phyloP scores from a whole-genome alignment of 805 yeast genomes.

The Ascoidea rubescens region DNA sequence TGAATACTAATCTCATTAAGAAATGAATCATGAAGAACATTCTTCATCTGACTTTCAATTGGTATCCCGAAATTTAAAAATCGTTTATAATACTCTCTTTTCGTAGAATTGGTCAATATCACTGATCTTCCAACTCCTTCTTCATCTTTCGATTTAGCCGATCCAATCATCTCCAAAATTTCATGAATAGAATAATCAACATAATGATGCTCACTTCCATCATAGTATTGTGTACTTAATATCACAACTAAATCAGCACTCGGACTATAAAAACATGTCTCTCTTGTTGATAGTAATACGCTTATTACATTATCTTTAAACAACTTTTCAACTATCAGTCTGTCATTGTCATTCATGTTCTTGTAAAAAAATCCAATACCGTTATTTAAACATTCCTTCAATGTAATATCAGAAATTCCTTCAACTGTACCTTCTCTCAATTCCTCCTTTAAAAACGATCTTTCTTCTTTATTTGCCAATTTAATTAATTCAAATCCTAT shows the following conservation, averaged over 20 bases:
- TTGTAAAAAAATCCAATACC: conserved; percentile 58
- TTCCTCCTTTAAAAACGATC: conserved; percentile 27
- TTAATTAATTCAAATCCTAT: conserved; percentile 31
- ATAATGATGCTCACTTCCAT: conserved; percentile 60
- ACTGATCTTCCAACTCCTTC: conserved; percentile 24
- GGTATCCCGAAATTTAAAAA: conserved; percentile 70
- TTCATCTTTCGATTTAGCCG: conserved; percentile 15
- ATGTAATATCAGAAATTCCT: conserved; percentile 23
- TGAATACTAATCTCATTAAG: conserved; percentile 60
- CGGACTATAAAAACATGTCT: conserved; percentile 36
- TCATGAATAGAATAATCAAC: conserved; percentile 55
- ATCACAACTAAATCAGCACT: conserved; percentile 42
- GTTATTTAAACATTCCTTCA: conserved; percentile 28
- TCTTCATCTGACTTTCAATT: conserved; percentile 60
- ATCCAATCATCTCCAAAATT: conserved; percentile 51
- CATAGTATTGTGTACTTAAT: conserved; percentile 57
- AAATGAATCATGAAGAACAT: conserved; percentile 49
- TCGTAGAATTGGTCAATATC: conserved; percentile 42
- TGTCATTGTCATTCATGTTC: conserved; percentile 44
- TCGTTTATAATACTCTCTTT: conserved; percentile 49
- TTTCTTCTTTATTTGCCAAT: conserved; percentile 22
- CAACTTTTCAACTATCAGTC: conserved; percentile 36
- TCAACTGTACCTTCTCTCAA: conserved; percentile 13
- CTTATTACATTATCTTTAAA: conserved; percentile 35
- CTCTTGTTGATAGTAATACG: conserved; percentile 48